Base-by-base conservation (phyloP, 331 rosid genomes). In the Spiraea crenata region DNA sequence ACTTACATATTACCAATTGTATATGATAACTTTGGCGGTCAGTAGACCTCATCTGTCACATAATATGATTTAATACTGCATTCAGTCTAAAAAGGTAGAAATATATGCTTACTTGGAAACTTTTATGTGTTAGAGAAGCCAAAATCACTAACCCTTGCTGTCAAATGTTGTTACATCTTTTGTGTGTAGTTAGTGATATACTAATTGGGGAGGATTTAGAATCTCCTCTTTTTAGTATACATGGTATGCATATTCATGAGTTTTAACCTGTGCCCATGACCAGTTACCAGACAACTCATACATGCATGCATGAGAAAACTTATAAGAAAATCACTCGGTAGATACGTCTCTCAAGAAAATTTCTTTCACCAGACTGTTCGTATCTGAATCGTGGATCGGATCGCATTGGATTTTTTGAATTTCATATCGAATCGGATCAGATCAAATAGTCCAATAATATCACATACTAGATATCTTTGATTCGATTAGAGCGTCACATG, bases 171-270 rank as follows among this genome's bases (percentile, higher is more conserved):
- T 72, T 65, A 34, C 48, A 47, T 57, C 39, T 63, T 40, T 62
- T 49, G 59, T 38, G 14, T 56, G 49, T 15, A 66, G 19, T 78
- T 52, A 78, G 65, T 54, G 3, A 60, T 39, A 55, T 82, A 46
- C 81, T 45, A 46, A 65, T 71, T 82, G 78, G 57, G 65, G 81
- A 62, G 37, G 31, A 55, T 60, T 62, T 49, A 68, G 65, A 74
- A 82, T 82, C 74, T 74, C 52, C 60, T 71, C 59, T 46, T 41
- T 12, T 73, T 58, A 16, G 42, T 39, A 40, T 54, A 61, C 48
- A 66, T 66, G 83, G 80, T 19, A 71, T 65, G 12, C 9, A 45
- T 35, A 25, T 73, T 60, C 64, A 47, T 40, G 51, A 50, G 9
- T 52, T 68, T 70, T 34, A 58, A 16, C 9, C 9, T 25, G 31